These are phyloP conservation scores for Penicillium rolfsii DNA, from an alignment of 2,329 filamentous ascomycete species.

Conservation along the genomic window DNA sequence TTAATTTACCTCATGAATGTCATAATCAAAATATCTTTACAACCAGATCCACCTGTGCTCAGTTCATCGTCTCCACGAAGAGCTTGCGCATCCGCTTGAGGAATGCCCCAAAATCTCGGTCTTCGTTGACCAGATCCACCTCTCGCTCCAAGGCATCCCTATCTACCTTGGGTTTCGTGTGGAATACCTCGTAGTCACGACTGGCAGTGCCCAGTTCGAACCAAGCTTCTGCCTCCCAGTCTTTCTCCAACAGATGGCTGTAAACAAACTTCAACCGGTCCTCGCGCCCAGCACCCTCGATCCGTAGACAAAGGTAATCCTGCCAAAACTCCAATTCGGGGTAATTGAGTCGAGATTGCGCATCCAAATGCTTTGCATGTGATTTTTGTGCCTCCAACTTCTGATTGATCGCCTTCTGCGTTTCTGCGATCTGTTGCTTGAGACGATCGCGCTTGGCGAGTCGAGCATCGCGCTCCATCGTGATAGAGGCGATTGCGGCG, in stretches of 20 bases:
- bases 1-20: conserved; percentile 24
- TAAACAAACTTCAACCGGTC: conserved; percentile 91
- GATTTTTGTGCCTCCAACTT: conserved; percentile 51
- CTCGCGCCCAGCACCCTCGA: conserved; percentile 83
- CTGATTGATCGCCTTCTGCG: conserved; percentile 51
- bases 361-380: conserved; percentile 71
- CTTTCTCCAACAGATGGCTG: conserved; percentile 79
- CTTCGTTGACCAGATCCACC: conserved; percentile 62
- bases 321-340: conserved; percentile 98
- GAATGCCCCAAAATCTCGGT: conserved; percentile 62
- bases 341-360: conserved; percentile 83
- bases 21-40: conserved; percentile 13
- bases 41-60: conserved; percentile 11
- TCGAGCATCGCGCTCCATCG: conserved; percentile 59
- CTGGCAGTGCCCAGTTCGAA: conserved; percentile 85
- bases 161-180: conserved; percentile 71
- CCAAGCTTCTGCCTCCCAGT: conserved; percentile 88
- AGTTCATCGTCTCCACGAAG: conserved; percentile 61
- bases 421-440: conserved; percentile 58
- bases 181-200: conserved; percentile 81
- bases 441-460: conserved; percentile 59
- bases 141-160: conserved; percentile 57
- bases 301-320: conserved; percentile 81
- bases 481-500: conserved; percentile 60
- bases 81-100: conserved; percentile 66